Conservation (phyloP, 257 asterid species). For the Linaria vulgaris region DNA sequence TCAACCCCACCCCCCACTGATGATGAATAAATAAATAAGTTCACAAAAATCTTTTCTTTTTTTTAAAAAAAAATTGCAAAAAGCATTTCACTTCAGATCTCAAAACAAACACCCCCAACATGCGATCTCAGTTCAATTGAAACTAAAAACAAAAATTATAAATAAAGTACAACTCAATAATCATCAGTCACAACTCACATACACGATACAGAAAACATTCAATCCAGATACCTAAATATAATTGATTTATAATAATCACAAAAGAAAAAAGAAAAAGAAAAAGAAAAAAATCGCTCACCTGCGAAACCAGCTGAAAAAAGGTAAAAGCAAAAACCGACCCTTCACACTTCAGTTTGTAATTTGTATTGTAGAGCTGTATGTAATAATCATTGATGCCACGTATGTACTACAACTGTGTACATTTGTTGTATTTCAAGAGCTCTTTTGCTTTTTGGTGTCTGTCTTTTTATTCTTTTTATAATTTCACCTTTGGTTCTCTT, state of each 20-base stretch:
- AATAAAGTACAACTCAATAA: background rate
- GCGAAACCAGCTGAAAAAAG: conserved; percentile 5
- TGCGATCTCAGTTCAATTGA: background rate
- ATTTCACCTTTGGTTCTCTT: conserved; percentile 23
- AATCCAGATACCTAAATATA: background rate
- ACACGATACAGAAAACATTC: background rate
- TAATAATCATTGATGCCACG: conserved; percentile 44
- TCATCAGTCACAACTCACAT: background rate
- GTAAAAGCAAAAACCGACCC: background rate
- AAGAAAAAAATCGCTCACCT: background rate
- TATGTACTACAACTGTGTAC: conserved; percentile 38
- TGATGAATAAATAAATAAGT: background rate
- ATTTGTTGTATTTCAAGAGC: background rate
- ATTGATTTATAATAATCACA: background rate
- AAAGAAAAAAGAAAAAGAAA: background rate
- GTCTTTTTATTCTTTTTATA: conserved; percentile 30
- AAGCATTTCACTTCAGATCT: conserved; percentile 14
- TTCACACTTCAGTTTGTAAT: conserved; percentile 28
- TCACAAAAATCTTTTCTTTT: background rate
- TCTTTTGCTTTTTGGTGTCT: conserved; percentile 5
- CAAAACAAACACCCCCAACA: background rate
- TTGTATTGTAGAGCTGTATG: conserved; percentile 40
- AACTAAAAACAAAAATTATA: too few relatives aligned
- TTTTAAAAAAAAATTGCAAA: background rate
- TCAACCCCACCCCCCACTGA: background rate